Conservation (phyloP, 257 asterid genomes). For the Nicotiana benthamiana region DNA sequence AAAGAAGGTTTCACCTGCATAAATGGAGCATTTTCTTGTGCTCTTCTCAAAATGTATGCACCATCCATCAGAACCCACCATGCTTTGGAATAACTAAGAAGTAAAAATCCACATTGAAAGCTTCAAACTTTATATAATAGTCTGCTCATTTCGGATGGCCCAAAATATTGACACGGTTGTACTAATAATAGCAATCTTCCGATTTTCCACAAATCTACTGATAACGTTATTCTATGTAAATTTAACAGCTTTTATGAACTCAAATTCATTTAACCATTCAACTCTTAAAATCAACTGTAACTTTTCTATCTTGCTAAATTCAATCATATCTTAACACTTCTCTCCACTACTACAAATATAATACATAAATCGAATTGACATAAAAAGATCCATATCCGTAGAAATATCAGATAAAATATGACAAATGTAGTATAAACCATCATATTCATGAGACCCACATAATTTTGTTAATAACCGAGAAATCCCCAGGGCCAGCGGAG, state of each 20-base stretch:
- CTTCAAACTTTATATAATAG: neutral
- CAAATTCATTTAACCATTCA: neutral
- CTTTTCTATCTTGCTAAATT: neutral
- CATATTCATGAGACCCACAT: neutral
- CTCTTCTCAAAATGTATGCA: constrained; percentile 76
- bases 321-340: constrained; percentile 5
- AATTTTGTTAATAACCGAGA: no score
- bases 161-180: neutral
- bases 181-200: neutral
- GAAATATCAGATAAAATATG: neutral
- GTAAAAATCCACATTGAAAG: neutral
- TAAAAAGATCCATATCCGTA: neutral
- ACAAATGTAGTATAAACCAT: neutral
- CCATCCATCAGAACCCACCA: constrained; percentile 96
- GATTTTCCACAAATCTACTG: neutral
- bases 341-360: neutral
- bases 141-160: neutral
- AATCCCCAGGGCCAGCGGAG: no score
- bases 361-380: neutral
- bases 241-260: neutral
- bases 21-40: constrained; percentile 71
- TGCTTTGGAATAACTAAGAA: constrained; percentile 55
- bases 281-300: neutral
- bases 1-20: constrained; percentile 46
- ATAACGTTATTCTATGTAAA: no score